Evolutionary conservation across 805 yeast species (phyloP).

Genomic region (Yamadazyma olivae): DNA sequence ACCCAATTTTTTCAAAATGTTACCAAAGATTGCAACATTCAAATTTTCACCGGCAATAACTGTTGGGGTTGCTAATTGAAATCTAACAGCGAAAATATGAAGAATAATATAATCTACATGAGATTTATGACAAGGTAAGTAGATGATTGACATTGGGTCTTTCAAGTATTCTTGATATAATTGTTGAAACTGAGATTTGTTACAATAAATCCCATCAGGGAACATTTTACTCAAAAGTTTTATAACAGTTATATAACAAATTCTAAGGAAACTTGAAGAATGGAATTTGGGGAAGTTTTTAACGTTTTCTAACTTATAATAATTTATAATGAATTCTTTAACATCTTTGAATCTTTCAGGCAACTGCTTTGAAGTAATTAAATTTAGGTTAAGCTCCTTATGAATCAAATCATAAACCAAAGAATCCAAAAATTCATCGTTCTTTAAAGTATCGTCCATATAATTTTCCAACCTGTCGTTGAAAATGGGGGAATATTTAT

Average conservation of each 20-base stretch:
- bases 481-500: constrained; percentile 28
- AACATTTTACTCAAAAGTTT: constrained; percentile 32
- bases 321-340: constrained; percentile 35
- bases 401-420: constrained; percentile 32
- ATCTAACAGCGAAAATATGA: constrained; percentile 51
- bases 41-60: constrained; percentile 68
- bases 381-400: constrained; percentile 35
- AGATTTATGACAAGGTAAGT: constrained; percentile 60
- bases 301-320: constrained; percentile 32
- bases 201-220: constrained; percentile 42
- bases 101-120: constrained; percentile 60
- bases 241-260: constrained; percentile 39
- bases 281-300: constrained; percentile 35
- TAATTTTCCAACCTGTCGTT: constrained; percentile 22
- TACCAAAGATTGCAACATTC: constrained; percentile 55
- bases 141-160: constrained; percentile 44
- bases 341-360: constrained; percentile 31
- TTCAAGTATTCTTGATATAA: constrained; percentile 30
- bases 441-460: constrained; percentile 31
- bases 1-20: constrained; percentile 47
- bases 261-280: constrained; percentile 22
- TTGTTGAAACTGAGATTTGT: constrained; percentile 23
- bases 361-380: constrained; percentile 32
- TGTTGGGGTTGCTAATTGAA: constrained; percentile 52
- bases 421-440: constrained; percentile 34